Evolutionary conservation across 2,329 filamentous ascomycete genomes (phyloP), one percentile per base, ranked within the genome.

Genomic region (Harringtonia lauricola): DNA sequence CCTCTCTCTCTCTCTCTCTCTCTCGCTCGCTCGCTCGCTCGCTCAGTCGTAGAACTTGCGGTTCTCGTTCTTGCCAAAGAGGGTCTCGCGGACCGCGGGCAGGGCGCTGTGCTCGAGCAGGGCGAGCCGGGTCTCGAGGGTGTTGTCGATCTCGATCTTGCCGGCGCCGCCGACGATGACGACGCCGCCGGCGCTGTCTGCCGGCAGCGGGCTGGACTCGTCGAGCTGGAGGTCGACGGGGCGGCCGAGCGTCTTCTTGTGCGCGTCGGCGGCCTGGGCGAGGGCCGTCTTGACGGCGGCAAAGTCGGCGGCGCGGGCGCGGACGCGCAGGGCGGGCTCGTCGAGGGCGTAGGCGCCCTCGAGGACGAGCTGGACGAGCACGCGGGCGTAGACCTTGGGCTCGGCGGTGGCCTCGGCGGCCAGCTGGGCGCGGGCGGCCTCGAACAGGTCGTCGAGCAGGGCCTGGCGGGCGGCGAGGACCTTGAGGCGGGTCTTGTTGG

Each of bases 141-240:
- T 96, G 72, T 98, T 96, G 76, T 95, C 89, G 64, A 98, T 90
- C 57, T 95, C 88, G 61, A 98, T 96, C 74, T 90, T 95, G 61
- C 92, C 92, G 52, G 73, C 74, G 53, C 84, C 82, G 51, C 89
- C 87, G 44, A 94, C 66, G 52, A 98, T 79, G 46, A 76, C 63
- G 46, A 94, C 73, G 56, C 92, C 92, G 48, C 92, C 92, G 47
- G 88, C 74, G 57, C 92, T 96, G 54, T 49, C 38, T 30, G 21
- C 24, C 12, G 89, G 79, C 59, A 94, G 67, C 45, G 82, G 74
- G 56, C 92, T 79, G 57, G 76, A 74, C 68, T 94, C 86, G 57
- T 94, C 83, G 53, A 96, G 68, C 47, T 70, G 76, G 44, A 83
- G 76, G 56, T 76, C 68, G 39, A 83, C 69, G 21, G 88, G 82